Base-by-base conservation (phyloP, 805 yeast species). In the Jamesozyma rosinii region DNA sequence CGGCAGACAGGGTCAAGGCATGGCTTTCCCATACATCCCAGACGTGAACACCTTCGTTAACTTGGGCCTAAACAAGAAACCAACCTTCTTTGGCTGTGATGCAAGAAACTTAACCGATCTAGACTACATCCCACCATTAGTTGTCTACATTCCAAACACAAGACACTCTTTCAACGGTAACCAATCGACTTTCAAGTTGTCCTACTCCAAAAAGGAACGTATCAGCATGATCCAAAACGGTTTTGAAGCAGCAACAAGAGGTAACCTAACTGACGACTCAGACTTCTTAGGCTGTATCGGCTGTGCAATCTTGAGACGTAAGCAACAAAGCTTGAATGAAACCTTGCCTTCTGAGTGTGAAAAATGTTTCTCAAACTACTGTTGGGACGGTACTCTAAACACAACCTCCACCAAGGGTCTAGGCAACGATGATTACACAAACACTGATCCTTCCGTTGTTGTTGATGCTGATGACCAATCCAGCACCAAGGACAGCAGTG, bases 11-110 rank as follows among this genome's bases (percentile, higher is more conserved):
- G 81, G 80, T 24, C 69, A 72, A 49, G 75, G 76, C 40, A 74
- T 83, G 22, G 68, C 81, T 2, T 83, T 83, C 71, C 95, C 95
- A 9, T 76, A 82, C 51, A 89, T 86, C 43, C 95, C 95, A 11
- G 89, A 78, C 58, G 65, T 59, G 22, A 63, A 70, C 36, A 73
- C 88, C 0, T 82, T 85, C 60, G 55, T 75, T 21, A 71, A 72
- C 46, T 53, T 66, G 49, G 82, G 82, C 45, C 68, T 85, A 49
- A 80, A 85, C 14, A 68, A 79, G 9, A 72, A 65, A 47, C 95
- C 95, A 40, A 71, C 82, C 0, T 86, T 87, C 66, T 87, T 87
- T 59, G 95, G 95, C 29, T 86, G 95, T 63, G 74, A 83, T 56
- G 71, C 84, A 4, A 50, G 63, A 1, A 82, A 83, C 55, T 65